Base-by-base conservation (phyloP, 768 basidiomycete species). In the Tricholoma bakamatsutake region DNA sequence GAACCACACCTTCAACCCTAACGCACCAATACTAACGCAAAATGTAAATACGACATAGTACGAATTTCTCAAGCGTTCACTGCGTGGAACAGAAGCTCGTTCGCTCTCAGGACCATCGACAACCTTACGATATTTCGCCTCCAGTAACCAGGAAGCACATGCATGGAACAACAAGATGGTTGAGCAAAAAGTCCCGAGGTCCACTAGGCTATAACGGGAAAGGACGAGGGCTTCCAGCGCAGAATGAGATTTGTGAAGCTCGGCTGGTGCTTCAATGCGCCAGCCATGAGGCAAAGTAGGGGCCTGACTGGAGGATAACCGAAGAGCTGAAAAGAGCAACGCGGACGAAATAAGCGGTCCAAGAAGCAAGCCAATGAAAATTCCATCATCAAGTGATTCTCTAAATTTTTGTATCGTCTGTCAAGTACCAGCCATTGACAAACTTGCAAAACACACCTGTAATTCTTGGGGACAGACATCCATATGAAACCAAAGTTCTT, bases 381-480 rank as follows among this genome's bases (percentile, higher is more conserved):
- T 83, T 12, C 95, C 95, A 67, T 97, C 93, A 66, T 96, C 94
- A 11, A 79, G 71, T 47, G 86, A 88, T 54, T 89, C 83, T 66
- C 93, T 93, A 57, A 11, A 31, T 30, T 12, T 8, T 27, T 10
- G 9, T 17, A 45, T 67, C 28, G 52, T 17, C 28, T 30, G 27
- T 46, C 43, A 28, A 40, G 28, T 11, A n/a, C 40, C 15, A 52
- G 1, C 52, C 12, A 8, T 51, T 46, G 17, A 28, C 11, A 42
- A 43, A 7, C 50, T 30, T 27, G n/a, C 8, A 53, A 50, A 27
- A 21, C 5, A 28, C 59, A 87, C 89, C 90, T 78, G 65, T 90
- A 93, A 64, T 93, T 91, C 69, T 91, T 90, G 0, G 88, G 87
- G 4, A 91, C 89, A 13, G 90, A 88, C 91, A 93, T 93, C 90